Conservation (phyloP, 805 yeast genomes). For the Candida ulmi region DNA sequence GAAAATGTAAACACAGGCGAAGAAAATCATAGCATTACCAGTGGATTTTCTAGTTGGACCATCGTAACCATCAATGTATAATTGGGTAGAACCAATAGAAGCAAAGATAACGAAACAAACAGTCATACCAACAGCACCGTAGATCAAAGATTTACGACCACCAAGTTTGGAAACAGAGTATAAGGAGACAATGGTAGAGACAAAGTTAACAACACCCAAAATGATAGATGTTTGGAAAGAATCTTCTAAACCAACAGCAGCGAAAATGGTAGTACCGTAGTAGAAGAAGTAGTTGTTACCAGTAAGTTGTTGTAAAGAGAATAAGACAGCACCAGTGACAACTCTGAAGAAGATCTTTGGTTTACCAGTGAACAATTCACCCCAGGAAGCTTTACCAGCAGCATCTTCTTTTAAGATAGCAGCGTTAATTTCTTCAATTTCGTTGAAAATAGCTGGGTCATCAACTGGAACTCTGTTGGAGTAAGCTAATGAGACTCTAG, state of each 20-base stretch:
- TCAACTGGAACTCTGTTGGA: slow-evolving; percentile 52
- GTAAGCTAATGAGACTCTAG: slow-evolving; percentile 50
- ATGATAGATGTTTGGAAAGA: slow-evolving; percentile 54
- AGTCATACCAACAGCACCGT: slow-evolving; percentile 46
- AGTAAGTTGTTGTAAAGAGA: slow-evolving; percentile 62
- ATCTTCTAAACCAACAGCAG: slow-evolving; percentile 54
- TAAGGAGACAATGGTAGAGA: slow-evolving; percentile 46
- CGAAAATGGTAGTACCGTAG: slow-evolving; percentile 58
- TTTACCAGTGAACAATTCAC: slow-evolving; percentile 59
- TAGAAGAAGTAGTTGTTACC: slow-evolving; percentile 66
- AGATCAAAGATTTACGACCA: slow-evolving; percentile 41
- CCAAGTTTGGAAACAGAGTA: slow-evolving; percentile 50
- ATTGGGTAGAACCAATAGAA: slow-evolving; percentile 50
- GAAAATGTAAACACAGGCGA: slow-evolving; percentile 64
- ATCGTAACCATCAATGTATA: slow-evolving; percentile 37
- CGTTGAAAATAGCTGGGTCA: slow-evolving; percentile 49
- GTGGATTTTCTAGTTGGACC: slow-evolving; percentile 45
- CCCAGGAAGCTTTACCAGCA: slow-evolving; percentile 65
- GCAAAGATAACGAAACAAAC: slow-evolving; percentile 46
- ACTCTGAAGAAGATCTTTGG: slow-evolving; percentile 49
- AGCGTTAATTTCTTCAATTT: slow-evolving; percentile 51
- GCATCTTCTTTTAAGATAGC: slow-evolving; percentile 54
- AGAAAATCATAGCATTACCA: slow-evolving; percentile 66
- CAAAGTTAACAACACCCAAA: slow-evolving; percentile 55
- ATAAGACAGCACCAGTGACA: slow-evolving; percentile 47